A percentile compares a stretch with the other conserved stretches of the same genome.
Conservation (phyloP, 2,329 filamentous ascomycete genomes). For the Diatrype stigma region DNA sequence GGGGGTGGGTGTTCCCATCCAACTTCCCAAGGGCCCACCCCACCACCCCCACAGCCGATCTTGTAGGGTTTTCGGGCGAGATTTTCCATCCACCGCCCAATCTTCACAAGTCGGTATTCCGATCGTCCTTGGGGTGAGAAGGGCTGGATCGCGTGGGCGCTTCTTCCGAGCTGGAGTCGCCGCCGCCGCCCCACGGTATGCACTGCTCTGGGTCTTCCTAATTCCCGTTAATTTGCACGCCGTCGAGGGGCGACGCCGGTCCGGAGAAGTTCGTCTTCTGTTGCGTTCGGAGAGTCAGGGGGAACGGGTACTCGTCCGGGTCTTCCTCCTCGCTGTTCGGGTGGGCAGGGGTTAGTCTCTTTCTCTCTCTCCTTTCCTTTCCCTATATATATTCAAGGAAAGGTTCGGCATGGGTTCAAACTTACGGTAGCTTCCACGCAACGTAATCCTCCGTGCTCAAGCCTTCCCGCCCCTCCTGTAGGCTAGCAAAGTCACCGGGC, state of each 20-base stretch:
- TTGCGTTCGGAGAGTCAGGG: conserved; percentile 53
- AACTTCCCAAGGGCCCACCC: too few species aligned
- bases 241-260: conserved; percentile 37
- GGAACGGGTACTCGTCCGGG: conserved; percentile 64
- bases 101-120: too few species aligned
- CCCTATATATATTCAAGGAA: background rate
- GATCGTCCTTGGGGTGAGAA: too few species aligned
- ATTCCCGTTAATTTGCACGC: conserved; percentile 37
- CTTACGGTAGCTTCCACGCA: conserved; percentile 96
- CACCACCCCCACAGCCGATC: too few species aligned
- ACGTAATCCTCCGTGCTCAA: conserved; percentile 96
- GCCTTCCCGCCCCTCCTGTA: conserved; percentile 91
- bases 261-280: conserved; percentile 38
- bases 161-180: too few species aligned
- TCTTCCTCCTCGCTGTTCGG: conserved; percentile 93
- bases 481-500: conserved; percentile 91
- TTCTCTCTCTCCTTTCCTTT: too few species aligned
- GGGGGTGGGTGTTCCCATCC: too few species aligned
- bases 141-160: too few species aligned
- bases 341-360: too few species aligned
- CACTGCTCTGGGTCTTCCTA: conserved; percentile 13
- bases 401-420: conserved; percentile 27
- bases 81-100: too few species aligned
- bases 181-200: background rate
- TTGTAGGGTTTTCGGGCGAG: too few species aligned